Conservation (phyloP, 1,284 basidiomycete genomes). For the Sanghuangporus baumii region DNA sequence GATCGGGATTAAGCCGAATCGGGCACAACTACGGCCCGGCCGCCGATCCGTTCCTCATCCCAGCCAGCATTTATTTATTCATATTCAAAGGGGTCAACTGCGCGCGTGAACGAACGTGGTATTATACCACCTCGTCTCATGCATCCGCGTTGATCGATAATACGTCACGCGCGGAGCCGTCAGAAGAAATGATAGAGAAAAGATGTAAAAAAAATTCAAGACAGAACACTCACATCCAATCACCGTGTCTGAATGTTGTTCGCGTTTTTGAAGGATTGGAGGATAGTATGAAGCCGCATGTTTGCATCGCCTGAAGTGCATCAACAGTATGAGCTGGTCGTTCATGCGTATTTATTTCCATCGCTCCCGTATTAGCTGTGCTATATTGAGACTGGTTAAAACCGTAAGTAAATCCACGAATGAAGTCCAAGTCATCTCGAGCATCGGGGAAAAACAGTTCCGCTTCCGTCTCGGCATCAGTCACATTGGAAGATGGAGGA, state of each 20-base stretch:
- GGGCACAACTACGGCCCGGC: background rate
- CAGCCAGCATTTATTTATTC: background rate
- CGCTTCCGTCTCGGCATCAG: background rate
- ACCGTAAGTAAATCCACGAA: background rate
- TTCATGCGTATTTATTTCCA: background rate
- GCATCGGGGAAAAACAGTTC: constrained; percentile 1
- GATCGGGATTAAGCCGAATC: background rate
- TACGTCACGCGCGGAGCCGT: background rate
- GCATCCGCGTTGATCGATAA: background rate
- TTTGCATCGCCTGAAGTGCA: background rate
- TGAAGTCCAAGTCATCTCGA: background rate
- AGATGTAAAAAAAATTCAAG: background rate
- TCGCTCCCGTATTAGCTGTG: too few relatives aligned
- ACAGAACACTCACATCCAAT: constrained; percentile 65
- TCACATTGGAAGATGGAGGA: background rate
- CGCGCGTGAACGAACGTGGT: background rate
- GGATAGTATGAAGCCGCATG: constrained; percentile 45
- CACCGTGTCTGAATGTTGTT: constrained; percentile 63
- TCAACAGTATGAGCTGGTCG: background rate
- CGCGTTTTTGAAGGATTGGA: constrained; percentile 73
- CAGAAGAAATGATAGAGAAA: background rate
- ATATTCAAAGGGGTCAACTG: background rate
- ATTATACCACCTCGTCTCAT: background rate
- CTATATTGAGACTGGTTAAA: background rate
- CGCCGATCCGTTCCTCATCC: background rate